A percentile compares a stretch with the other conserved stretches of the same genome.
These are phyloP conservation scores for Paracoccidioides lutzii DNA, from an alignment of 2,329 filamentous ascomycete species.

Conservation along the genomic window DNA sequence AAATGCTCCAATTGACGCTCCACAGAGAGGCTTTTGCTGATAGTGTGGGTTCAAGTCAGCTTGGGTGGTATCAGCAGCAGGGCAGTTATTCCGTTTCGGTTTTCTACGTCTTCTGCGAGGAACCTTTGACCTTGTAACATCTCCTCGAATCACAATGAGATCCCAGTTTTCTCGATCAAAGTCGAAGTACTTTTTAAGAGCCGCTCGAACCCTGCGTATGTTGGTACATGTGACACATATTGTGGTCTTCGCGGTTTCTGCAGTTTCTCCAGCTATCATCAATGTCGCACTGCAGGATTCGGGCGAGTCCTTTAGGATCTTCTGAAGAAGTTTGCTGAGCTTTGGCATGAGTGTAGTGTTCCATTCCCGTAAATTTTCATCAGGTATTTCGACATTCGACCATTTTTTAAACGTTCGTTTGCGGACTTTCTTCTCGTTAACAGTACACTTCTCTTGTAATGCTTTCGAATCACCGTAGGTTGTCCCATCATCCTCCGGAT, in stretches of 20 bases:
- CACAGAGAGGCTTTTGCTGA: slow-evolving; percentile 66
- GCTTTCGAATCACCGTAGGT: slow-evolving; percentile 16
- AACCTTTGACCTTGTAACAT: slow-evolving; percentile 43
- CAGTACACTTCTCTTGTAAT: slow-evolving; percentile 13
- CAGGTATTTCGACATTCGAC: slow-evolving; percentile 40
- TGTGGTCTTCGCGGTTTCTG: slow-evolving; percentile 46
- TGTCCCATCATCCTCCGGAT: slow-evolving; percentile 8
- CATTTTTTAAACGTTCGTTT: slow-evolving; percentile 34
- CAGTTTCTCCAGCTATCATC: slow-evolving; percentile 46
- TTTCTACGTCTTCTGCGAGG: slow-evolving; percentile 29
- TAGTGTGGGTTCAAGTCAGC: slow-evolving; percentile 53
- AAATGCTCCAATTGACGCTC: slow-evolving; percentile 87
- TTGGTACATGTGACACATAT: slow-evolving; percentile 52
- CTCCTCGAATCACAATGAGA: slow-evolving; percentile 48
- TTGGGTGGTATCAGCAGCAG: slow-evolving; percentile 17
- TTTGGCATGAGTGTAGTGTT: slow-evolving; percentile 45
- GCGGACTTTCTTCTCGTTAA: slow-evolving; percentile 21
- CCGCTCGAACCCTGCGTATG: slow-evolving; percentile 43
- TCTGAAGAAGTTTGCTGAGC: slow-evolving; percentile 46
- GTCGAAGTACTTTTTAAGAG: slow-evolving; percentile 44
- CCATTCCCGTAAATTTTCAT: slow-evolving; percentile 45
- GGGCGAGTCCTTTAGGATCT: slow-evolving; percentile 44
- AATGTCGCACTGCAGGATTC: slow-evolving; percentile 51
- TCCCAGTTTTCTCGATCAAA: slow-evolving; percentile 45
- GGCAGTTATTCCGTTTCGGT: slow-evolving; percentile 21